A percentile compares a stretch with the other conserved stretches of the same genome.
These are phyloP conservation scores for Tritrichomonas musculus DNA, from an alignment of 208 protist species.

Conservation along the genomic window DNA sequence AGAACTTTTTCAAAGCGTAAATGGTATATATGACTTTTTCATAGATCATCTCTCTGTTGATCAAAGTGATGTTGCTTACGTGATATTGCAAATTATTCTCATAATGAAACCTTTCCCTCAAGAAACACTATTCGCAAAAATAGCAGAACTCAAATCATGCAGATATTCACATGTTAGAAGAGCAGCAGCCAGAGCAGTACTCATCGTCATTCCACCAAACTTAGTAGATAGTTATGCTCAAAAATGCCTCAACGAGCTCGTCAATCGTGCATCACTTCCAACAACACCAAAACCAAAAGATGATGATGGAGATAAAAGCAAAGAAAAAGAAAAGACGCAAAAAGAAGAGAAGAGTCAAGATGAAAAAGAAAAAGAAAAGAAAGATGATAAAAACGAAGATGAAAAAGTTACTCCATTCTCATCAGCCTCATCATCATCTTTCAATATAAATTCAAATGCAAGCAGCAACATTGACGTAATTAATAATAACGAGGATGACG, in stretches of 20 bases:
- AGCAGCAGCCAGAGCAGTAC: background rate
- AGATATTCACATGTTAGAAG: background rate
- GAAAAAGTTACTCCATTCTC: too few species aligned
- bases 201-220: background rate
- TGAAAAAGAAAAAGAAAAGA: too few species aligned
- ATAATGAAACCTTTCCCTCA: conserved; percentile 4
- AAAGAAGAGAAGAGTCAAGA: too few species aligned
- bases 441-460: too few species aligned
- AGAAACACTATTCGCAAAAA: background rate
- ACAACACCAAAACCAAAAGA: too few species aligned
- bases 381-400: too few species aligned
- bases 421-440: too few species aligned
- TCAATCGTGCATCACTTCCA: too few species aligned
- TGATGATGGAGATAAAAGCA: too few species aligned
- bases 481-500: too few species aligned
- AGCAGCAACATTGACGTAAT: too few species aligned
- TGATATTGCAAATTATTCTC: background rate
- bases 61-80: background rate
- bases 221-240: background rate
- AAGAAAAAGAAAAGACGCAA: too few species aligned
- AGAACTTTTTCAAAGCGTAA: background rate
- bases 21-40: background rate
- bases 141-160: background rate
- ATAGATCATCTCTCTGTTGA: background rate
- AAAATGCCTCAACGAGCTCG: background rate